These are phyloP conservation scores for Podaxis mareebaensis DNA, from an alignment of 768 basidiomycete genomes.

Conservation along the genomic window DNA sequence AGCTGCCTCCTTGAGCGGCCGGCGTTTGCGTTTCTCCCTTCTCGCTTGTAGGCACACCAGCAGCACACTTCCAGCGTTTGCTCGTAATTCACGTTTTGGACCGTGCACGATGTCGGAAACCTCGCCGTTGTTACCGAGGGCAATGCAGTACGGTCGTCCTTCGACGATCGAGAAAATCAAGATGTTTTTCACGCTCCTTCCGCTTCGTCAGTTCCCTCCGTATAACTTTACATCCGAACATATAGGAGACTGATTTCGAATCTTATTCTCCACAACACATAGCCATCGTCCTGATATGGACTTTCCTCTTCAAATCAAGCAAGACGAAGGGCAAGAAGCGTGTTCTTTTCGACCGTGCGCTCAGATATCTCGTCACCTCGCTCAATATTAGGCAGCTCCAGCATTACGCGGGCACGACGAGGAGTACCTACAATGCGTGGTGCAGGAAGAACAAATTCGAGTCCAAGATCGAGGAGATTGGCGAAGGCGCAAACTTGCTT, in stretches of 20 bases:
- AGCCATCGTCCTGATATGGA: conserved; percentile 11
- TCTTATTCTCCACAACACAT: not conserved
- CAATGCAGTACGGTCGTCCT: conserved; percentile 8
- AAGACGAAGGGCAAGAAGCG: conserved; percentile 10
- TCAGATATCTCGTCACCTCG: conserved; percentile 1
- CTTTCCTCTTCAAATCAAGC: conserved; percentile 8
- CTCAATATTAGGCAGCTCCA: conserved; percentile 8
- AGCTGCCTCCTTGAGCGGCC: not conserved
- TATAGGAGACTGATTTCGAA: not conserved
- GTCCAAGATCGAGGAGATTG: conserved; percentile 12
- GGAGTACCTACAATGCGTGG: not conserved
- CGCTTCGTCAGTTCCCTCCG: conserved; percentile 10
- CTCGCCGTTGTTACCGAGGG: conserved; percentile 5
- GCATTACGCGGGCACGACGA: not conserved
- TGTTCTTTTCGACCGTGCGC: conserved; percentile 1
- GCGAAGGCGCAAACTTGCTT: conserved; percentile 18
- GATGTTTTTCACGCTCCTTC: conserved; percentile 10
- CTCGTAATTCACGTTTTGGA: not conserved
- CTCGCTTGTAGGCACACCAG: not conserved
- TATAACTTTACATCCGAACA: too few species aligned
- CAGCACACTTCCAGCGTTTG: not conserved
- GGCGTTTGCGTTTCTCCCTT: not conserved
- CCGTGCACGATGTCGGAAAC: conserved; percentile 11
- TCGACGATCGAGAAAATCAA: conserved; percentile 11
- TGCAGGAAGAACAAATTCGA: not conserved